These are phyloP conservation scores for Anastatica hierochuntica DNA, from an alignment of 345 rosid species.

Conservation along the genomic window DNA sequence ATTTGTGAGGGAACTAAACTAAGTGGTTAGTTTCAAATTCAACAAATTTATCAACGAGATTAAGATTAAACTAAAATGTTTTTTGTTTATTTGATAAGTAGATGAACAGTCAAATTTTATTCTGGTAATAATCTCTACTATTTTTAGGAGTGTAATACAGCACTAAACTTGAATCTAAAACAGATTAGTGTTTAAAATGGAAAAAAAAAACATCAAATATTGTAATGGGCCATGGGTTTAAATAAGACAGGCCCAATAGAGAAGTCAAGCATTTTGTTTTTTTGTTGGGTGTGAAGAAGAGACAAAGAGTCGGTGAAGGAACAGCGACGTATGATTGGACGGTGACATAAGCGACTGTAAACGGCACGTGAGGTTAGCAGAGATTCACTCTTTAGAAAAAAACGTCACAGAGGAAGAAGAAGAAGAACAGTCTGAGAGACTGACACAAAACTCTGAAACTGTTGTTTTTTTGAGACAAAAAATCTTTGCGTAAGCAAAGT, in stretches of 20 bases:
- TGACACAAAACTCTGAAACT: slow-evolving; percentile 25
- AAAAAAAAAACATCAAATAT: no score
- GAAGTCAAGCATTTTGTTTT: neutral
- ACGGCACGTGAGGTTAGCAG: slow-evolving; percentile 18
- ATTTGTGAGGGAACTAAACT: neutral
- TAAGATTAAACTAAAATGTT: neutral
- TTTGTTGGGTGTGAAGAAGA: no score
- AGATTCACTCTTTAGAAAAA: slow-evolving; percentile 16
- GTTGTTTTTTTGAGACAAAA: slow-evolving; percentile 20
- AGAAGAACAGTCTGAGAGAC: no score
- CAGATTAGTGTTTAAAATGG: no score
- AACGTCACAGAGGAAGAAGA: slow-evolving; percentile 18
- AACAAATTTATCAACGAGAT: neutral
- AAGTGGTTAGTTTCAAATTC: slow-evolving; percentile 5
- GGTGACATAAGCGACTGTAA: slow-evolving; percentile 29
- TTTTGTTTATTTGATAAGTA: neutral
- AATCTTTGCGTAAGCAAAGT: slow-evolving; percentile 16
- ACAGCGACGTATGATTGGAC: slow-evolving; percentile 22
- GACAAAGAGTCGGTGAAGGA: neutral
- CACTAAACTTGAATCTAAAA: neutral
- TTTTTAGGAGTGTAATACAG: neutral
- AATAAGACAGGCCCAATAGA: neutral
- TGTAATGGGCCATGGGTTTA: no score
- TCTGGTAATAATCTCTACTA: neutral
- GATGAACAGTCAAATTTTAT: neutral